Evolutionary conservation across 768 basidiomycete genomes (phyloP), one percentile per base, ranked within the genome.

Genomic region (Lepiota brunneoincarnata): DNA sequence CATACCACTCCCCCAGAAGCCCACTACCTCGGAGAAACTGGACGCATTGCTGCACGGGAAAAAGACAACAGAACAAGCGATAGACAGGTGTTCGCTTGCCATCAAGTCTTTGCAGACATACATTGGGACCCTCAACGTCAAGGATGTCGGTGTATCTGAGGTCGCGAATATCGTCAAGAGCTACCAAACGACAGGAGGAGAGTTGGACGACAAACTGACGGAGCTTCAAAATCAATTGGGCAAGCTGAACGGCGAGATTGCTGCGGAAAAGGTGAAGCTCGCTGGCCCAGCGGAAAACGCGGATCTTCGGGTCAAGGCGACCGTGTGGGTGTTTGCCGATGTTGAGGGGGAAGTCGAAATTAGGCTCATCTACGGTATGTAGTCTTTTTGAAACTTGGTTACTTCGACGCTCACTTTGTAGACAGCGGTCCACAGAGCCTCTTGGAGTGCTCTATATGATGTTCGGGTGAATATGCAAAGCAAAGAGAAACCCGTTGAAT

Each of bases 381-480:
- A 15, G 4, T 20, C 17, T 18, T 17, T 15, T 20, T 12, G 17
- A 15, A 24, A 4, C n/a, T 15, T 34, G 28, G 11, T 10, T 28
- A 9, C 12, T 11, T 42, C 11, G 20, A 23, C 26, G 26, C 23
- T 38, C 4, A 56, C 7, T 10, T 11, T 14, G 2, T 24, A 12
- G 48, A 4, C 40, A 78, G 77, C 69, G 21, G 74, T 77, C 0
- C 45, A 50, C 4, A 61, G 56, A 14, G 75, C 74, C 1, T 69
- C 59, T 12, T 77, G 77, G 75, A 61, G 51, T 21, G 72, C 74
- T 0, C 60, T 60, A 3, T 77, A 77, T 43, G 77, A 77, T 50
- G 69, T 77, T 10, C 69, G 74, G 6, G 75, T 75, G 3, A 64
- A 75, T 54, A 71, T 75, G 70, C 63, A 74, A n/a, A 58, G 64